Conservation (phyloP, 495 filamentous ascomycete species). For the Podospora conica region DNA sequence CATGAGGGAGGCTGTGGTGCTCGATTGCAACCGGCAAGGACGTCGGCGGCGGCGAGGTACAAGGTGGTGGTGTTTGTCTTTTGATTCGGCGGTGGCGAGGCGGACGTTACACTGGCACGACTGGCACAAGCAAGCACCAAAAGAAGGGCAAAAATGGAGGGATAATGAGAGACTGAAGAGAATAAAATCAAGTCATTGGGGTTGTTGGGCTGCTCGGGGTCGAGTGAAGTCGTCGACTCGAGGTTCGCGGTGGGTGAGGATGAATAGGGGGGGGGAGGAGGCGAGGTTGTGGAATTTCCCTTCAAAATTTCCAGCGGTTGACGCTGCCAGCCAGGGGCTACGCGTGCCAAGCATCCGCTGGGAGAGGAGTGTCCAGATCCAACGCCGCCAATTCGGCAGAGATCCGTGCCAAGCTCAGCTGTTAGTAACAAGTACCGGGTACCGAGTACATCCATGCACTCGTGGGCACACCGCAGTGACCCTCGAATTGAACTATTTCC, state of each 20-base stretch:
- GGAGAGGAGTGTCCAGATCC: background rate
- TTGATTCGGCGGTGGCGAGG: background rate
- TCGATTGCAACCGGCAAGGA: constrained; percentile 4
- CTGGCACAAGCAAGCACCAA: background rate
- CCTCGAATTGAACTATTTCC: background rate
- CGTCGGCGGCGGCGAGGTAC: background rate
- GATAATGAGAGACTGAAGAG: constrained; percentile 10
- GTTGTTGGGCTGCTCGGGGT: background rate
- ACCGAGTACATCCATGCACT: background rate
- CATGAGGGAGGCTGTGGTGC: constrained; percentile 32
- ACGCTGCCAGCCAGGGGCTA: constrained; percentile 3
- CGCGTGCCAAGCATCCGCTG: background rate
- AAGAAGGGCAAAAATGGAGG: background rate
- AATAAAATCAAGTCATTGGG: background rate
- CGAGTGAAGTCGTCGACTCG: background rate
- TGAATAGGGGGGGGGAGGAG: constrained; percentile 3
- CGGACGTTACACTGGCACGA: background rate
- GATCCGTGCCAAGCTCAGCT: background rate
- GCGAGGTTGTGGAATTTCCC: background rate
- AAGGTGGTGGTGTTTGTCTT: background rate
- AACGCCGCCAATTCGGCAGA: constrained; percentile 2
- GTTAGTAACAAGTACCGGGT: constrained; percentile 4
- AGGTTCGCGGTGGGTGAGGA: constrained; percentile 1
- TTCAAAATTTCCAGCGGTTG: constrained; percentile 3
- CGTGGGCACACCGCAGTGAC: background rate